Conservation (phyloP, 495 filamentous ascomycete genomes). For the Monascus purpureus region DNA sequence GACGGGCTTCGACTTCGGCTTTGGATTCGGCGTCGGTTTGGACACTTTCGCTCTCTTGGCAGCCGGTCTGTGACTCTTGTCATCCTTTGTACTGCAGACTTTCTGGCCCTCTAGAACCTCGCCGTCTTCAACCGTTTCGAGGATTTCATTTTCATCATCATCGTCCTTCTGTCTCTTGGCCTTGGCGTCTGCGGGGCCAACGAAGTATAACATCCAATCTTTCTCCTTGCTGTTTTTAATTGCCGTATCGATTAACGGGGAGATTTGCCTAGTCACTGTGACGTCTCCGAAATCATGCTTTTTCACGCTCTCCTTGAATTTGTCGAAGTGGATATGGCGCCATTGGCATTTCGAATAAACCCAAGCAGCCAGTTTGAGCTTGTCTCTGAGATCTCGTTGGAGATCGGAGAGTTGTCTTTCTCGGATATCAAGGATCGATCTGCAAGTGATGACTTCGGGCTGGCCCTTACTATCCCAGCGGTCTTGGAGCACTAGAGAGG, state of each 20-base stretch:
- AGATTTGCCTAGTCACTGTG: slow-evolving; percentile 6
- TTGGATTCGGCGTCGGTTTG: neutral
- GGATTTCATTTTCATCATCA: neutral
- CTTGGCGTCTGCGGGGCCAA: slow-evolving; percentile 4
- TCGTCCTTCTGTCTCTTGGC: neutral
- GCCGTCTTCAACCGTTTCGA: neutral
- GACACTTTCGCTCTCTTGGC: neutral
- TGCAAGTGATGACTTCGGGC: slow-evolving; percentile 8
- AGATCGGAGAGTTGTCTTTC: slow-evolving; percentile 18
- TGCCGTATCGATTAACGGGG: slow-evolving; percentile 7
- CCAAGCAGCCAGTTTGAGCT: slow-evolving; percentile 21
- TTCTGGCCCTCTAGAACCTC: slow-evolving; percentile 1
- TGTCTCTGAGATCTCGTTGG: slow-evolving; percentile 12
- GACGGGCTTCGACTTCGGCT: neutral
- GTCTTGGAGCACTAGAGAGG: slow-evolving; percentile 11
- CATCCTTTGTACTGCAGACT: too few relatives aligned
- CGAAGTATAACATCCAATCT: slow-evolving; percentile 15
- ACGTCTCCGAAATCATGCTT: slow-evolving; percentile 15
- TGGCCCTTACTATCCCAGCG: slow-evolving; percentile 5
- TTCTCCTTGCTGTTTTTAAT: slow-evolving; percentile 1
- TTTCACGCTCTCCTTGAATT: slow-evolving; percentile 10
- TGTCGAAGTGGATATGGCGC: slow-evolving; percentile 9
- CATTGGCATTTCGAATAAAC: slow-evolving; percentile 11
- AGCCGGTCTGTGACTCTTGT: neutral
- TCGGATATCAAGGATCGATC: slow-evolving; percentile 9